Percentiles rank a stretch among this genome's conserved stretches.
phyloP scores from a whole-genome alignment of 306 rosid species.

The Glycine latifolia region DNA sequence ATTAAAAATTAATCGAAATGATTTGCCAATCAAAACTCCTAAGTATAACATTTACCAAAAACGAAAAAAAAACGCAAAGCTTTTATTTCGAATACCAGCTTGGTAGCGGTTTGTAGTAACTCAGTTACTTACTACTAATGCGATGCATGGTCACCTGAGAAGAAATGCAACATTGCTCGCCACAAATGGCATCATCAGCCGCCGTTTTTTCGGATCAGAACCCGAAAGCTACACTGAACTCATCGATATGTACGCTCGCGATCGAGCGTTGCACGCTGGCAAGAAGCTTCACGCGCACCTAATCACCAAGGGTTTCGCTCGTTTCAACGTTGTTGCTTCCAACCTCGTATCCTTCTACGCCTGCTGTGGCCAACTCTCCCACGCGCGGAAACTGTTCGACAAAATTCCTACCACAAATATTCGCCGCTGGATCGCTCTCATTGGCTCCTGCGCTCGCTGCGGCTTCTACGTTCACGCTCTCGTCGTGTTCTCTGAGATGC shows the following conservation, averaged over 20 bases:
- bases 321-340: constrained; percentile 62
- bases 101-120: too few relatives aligned
- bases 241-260: constrained; percentile 54
- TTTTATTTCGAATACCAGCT: too few relatives aligned
- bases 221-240: constrained; percentile 55
- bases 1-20: too few relatives aligned
- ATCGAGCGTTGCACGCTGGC: constrained; percentile 58
- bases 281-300: constrained; percentile 82
- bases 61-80: too few relatives aligned
- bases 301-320: constrained; percentile 59
- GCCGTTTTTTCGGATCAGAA: constrained; percentile 50
- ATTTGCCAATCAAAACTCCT: not conserved
- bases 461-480: constrained; percentile 67
- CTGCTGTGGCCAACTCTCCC: constrained; percentile 57
- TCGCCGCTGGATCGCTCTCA: constrained; percentile 73
- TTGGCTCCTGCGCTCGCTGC: constrained; percentile 68
- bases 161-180: constrained; percentile 29
- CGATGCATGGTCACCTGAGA: constrained; percentile 31
- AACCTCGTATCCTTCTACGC: constrained; percentile 66
- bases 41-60: too few relatives aligned
- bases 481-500: constrained; percentile 64
- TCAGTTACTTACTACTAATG: too few relatives aligned
- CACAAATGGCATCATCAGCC: not conserved
- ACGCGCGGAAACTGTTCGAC: constrained; percentile 77
- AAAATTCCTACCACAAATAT: constrained; percentile 70